Evolutionary conservation across 179 eudicot genomes (phyloP), one percentile per base, ranked within the genome.

Genomic region (Sideroxylon spinosum): DNA sequence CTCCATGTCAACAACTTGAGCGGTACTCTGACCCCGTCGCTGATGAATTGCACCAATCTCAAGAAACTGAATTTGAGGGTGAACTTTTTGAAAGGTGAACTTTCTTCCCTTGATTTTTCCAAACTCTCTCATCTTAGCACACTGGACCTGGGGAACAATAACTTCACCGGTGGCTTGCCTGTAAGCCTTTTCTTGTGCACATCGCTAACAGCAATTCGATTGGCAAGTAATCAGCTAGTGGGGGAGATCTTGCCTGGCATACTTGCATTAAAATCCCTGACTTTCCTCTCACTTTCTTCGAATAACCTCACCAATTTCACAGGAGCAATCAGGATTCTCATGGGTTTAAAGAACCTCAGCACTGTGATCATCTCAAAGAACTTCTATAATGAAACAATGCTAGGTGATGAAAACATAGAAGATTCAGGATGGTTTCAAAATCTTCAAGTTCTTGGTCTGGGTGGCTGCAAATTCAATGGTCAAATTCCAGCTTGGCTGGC

Each of bases 71-170:
- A 85, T 63, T 73, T 93, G 25, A 73, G 97, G 70, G 89, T 83
- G 63, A 93, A 93, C 81, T 60, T 22, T 16, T 77, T 93, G 19
- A 72, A 78, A 80, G 96, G 93, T 44, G 84, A 89, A 76, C 82
- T 91, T 71, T 86, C 88, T 7, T 62, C 79, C 4, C 86, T 89
- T 48, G 84, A 92, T 78, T 92, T 92, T 82, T 91, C 93, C 0
- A 86, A 73, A 70, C 87, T 91, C 57, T 66, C 26, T 10, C 77
- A 76, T 25, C 89, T 92, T 49, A 63, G 76, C 61, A 80, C 80
- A 13, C 81, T 91, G n/a, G 95, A 92, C 78, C 85, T 92, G 8
- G 93, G 95, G 67, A 77, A 87, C 79, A 92, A 92, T 74, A 28
- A 55, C 25, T 86, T 92, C 68, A 84, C 82, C 0, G 95, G 93